Conservation (phyloP, 257 asterid species). For the Handroanthus guayacan region DNA sequence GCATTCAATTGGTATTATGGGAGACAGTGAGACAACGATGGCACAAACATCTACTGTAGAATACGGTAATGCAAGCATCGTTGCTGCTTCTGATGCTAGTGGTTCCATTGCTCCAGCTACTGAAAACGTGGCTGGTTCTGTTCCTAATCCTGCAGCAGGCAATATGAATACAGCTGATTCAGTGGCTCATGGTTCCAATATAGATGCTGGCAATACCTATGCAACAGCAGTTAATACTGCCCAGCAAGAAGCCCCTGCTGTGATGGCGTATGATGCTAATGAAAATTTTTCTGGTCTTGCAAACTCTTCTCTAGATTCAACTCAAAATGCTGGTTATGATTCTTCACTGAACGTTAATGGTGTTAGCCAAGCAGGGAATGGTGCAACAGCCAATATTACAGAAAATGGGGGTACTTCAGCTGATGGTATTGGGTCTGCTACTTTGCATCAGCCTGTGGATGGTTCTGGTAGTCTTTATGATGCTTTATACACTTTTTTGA, state of each 20-base stretch:
- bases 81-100: constrained; percentile 40
- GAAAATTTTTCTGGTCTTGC: constrained; percentile 47
- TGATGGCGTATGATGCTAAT: constrained; percentile 40
- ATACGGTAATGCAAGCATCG: constrained; percentile 35
- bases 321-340: constrained; percentile 54
- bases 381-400: constrained; percentile 39
- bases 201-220: constrained; percentile 40
- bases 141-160: constrained; percentile 29
- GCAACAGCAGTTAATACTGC: constrained; percentile 32
- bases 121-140: constrained; percentile 34
- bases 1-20: constrained; percentile 35
- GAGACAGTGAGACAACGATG: constrained; percentile 42
- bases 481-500: not conserved
- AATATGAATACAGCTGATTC: constrained; percentile 33
- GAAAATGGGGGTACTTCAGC: constrained; percentile 70
- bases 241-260: constrained; percentile 49
- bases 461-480: constrained; percentile 61
- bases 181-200: constrained; percentile 39
- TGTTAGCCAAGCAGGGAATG: constrained; percentile 50
- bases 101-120: constrained; percentile 40
- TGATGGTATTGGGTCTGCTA: constrained; percentile 61
- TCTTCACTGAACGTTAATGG: constrained; percentile 57
- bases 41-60: constrained; percentile 39
- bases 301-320: constrained; percentile 45
- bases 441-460: constrained; percentile 67